Conservation (phyloP, 2,329 filamentous ascomycete genomes). For the Amylocarpus encephaloides region DNA sequence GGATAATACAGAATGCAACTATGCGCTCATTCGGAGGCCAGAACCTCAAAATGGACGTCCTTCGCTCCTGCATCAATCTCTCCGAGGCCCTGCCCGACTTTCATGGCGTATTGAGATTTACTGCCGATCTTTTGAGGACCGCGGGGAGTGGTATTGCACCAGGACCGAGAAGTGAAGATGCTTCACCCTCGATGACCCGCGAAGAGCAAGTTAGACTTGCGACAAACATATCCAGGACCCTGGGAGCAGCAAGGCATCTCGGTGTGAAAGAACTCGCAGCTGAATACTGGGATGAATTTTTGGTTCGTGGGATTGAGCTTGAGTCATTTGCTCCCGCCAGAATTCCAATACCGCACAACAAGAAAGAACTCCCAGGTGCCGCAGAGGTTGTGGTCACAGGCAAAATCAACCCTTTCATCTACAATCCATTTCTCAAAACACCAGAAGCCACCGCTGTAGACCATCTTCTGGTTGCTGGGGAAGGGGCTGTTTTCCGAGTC, state of each 20-base stretch:
- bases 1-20: constrained; percentile 54
- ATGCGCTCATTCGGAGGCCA: constrained; percentile 68
- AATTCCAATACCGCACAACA: constrained; percentile 59
- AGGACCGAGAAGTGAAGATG: constrained; percentile 60
- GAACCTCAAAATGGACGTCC: constrained; percentile 75
- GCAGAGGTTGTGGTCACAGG: constrained; percentile 35
- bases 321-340: constrained; percentile 54
- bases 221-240: constrained; percentile 79
- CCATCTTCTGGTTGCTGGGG: constrained; percentile 69
- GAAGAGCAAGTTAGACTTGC: constrained; percentile 84
- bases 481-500: constrained; percentile 70
- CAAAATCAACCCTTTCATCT: constrained; percentile 75
- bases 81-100: constrained; percentile 93
- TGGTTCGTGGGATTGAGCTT: constrained; percentile 71
- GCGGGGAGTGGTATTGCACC: constrained; percentile 76
- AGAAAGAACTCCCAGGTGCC: constrained; percentile 41
- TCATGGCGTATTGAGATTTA: constrained; percentile 80
- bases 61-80: constrained; percentile 86
- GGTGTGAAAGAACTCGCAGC: constrained; percentile 65
- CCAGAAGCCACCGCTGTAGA: constrained; percentile 53
- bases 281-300: constrained; percentile 95
- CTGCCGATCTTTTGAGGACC: constrained; percentile 74
- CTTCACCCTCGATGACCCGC: constrained; percentile 61
- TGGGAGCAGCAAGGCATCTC: constrained; percentile 67
- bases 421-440: constrained; percentile 82